These are phyloP conservation scores for Rhododendron williamsianum DNA, from an alignment of 148 eudicot genomes.

Conservation along the genomic window DNA sequence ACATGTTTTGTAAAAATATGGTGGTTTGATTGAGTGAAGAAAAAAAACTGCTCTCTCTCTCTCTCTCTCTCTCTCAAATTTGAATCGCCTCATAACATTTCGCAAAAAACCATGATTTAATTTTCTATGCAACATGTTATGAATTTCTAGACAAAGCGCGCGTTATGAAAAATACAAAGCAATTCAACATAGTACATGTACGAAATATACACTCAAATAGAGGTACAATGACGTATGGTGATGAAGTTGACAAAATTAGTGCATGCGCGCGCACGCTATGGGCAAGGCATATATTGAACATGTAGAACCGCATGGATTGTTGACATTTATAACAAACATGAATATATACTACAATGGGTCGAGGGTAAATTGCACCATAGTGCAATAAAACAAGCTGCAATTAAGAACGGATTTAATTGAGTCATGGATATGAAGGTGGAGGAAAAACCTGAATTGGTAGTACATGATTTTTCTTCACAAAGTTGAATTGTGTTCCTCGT, in stretches of 20 bases:
- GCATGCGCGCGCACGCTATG: background rate
- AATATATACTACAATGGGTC: too few species aligned
- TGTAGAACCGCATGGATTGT: background rate
- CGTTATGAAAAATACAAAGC: background rate
- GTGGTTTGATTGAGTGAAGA: slow-evolving; percentile 14
- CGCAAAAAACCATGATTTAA: too few species aligned
- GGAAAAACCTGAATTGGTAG: background rate
- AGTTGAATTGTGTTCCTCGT: background rate
- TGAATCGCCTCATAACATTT: too few species aligned
- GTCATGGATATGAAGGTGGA: background rate
- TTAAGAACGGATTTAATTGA: background rate
- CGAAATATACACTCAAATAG: background rate
- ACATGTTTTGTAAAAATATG: slow-evolving; percentile 2
- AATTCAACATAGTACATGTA: background rate
- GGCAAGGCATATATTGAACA: background rate
- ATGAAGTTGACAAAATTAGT: background rate
- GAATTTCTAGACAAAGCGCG: background rate
- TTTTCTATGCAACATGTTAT: too few species aligned
- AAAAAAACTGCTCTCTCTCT: background rate
- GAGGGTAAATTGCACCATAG: background rate
- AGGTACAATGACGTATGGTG: background rate
- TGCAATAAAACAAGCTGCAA: background rate
- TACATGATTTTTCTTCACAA: background rate
- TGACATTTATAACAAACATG: background rate
- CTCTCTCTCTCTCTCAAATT: background rate